A percentile compares a stretch with the other conserved stretches of the same genome.
phyloP scores from a whole-genome alignment of 345 rosid species.

The Capsella bursapastoris region DNA sequence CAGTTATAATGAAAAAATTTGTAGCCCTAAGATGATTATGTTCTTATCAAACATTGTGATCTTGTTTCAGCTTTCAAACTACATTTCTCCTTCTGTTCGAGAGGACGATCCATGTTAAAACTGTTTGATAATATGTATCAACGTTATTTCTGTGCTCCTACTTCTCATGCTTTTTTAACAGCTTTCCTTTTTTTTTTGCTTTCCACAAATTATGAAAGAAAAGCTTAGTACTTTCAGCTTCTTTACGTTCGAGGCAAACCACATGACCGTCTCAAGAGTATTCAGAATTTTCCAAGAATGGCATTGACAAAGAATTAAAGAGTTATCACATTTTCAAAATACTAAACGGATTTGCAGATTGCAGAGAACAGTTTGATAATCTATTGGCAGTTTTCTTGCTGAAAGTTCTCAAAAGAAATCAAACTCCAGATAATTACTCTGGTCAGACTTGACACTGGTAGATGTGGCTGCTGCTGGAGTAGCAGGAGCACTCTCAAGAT shows the following conservation, averaged over 20 bases:
- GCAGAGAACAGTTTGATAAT: conserved; percentile 32
- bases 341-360: conserved; percentile 23
- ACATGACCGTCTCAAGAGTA: neutral
- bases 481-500: conserved; percentile 52
- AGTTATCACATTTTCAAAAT: conserved; percentile 19
- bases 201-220: neutral
- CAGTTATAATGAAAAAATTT: conserved; percentile 50
- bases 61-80: conserved; percentile 32
- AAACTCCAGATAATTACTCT: conserved; percentile 65
- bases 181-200: too few relatives aligned
- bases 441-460: conserved; percentile 56
- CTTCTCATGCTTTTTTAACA: neutral
- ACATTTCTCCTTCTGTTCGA: conserved; percentile 22
- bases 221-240: neutral
- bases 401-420: conserved; percentile 62
- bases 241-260: neutral
- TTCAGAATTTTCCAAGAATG: conserved; percentile 22
- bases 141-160: conserved; percentile 2
- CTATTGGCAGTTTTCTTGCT: conserved; percentile 27
- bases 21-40: conserved; percentile 28
- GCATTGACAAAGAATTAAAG: conserved; percentile 26
- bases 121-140: conserved; percentile 18
- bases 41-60: conserved; percentile 10
- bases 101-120: conserved; percentile 20
- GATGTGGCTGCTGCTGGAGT: conserved; percentile 51